A percentile compares a stretch with the other conserved stretches of the same genome.
These are phyloP conservation scores for Cyclocybe aegerita DNA, from an alignment of 768 basidiomycete species.

Conservation along the genomic window DNA sequence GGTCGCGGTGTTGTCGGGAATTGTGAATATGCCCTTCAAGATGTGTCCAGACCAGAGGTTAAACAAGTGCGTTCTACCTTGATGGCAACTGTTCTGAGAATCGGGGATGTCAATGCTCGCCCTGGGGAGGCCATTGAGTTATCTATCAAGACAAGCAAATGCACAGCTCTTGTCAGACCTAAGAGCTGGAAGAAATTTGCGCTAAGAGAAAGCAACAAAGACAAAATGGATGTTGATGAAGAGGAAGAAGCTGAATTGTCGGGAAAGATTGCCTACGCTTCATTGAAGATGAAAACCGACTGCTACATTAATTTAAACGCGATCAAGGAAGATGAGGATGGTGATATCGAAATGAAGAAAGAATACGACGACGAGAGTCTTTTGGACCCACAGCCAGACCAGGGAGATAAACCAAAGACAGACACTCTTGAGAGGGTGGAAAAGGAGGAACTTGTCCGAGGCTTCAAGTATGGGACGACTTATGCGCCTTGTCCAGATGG, in stretches of 20 bases:
- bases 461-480: conserved; percentile 89
- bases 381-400: conserved; percentile 26
- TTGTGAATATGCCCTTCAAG: conserved; percentile 62
- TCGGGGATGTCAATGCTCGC: conserved; percentile 72
- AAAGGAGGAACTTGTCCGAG: conserved; percentile 75
- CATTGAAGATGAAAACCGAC: conserved; percentile 49
- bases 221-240: conserved; percentile 34
- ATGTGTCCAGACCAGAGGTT: conserved; percentile 60
- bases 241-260: conserved; percentile 31
- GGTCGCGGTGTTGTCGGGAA: conserved; percentile 60
- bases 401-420: conserved; percentile 30
- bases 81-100: conserved; percentile 60
- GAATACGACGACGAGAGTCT: conserved; percentile 30
- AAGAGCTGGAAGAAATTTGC: conserved; percentile 81
- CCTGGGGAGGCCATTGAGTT: conserved; percentile 77
- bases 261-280: conserved; percentile 35
- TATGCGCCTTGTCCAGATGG: conserved; percentile 86
- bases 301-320: conserved; percentile 54
- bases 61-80: conserved; percentile 69
- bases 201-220: conserved; percentile 33
- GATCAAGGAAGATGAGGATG: conserved; percentile 34
- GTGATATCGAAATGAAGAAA: conserved; percentile 41
- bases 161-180: conserved; percentile 67
- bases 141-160: conserved; percentile 74
- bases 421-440: conserved; percentile 55